These are phyloP conservation scores for Floccularia luteovirens DNA, from an alignment of 768 basidiomycete genomes.

Conservation along the genomic window DNA sequence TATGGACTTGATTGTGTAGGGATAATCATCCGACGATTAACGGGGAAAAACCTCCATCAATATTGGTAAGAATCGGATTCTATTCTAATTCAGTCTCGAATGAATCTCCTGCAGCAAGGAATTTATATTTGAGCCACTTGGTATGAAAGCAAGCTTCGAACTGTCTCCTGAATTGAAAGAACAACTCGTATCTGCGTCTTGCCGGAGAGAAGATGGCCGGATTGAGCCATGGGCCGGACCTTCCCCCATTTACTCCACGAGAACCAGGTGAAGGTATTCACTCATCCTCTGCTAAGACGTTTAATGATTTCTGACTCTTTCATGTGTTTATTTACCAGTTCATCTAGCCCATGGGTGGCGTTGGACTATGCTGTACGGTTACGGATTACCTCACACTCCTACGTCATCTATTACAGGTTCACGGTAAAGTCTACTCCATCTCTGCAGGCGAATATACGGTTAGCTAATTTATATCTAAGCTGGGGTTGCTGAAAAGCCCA, in stretches of 20 bases:
- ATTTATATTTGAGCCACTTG: conserved; percentile 21
- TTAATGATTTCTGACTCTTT: not conserved
- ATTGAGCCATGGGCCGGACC: conserved; percentile 11
- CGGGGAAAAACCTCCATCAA: conserved; percentile 17
- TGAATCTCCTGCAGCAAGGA: conserved; percentile 13
- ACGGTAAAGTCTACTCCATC: conserved; percentile 9
- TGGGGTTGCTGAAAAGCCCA: conserved; percentile 12
- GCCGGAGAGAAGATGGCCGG: conserved; percentile 13
- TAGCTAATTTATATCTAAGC: conserved; percentile 9
- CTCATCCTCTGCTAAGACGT: not conserved
- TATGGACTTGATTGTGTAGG: conserved; percentile 20
- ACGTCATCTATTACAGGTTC: conserved; percentile 21
- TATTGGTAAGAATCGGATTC: conserved; percentile 15
- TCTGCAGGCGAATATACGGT: not conserved
- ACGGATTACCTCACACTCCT: conserved; percentile 22
- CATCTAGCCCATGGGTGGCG: conserved; percentile 17
- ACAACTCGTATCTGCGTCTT: conserved; percentile 12
- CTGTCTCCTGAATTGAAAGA: conserved; percentile 15
- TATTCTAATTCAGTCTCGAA: not conserved
- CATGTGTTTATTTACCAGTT: conserved; percentile 8
- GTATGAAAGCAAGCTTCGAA: conserved; percentile 19
- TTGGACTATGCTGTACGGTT: conserved; percentile 18
- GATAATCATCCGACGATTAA: conserved; percentile 19
- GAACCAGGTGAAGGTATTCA: conserved; percentile 17
- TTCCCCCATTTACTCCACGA: conserved; percentile 14